Evolutionary conservation across 768 basidiomycete genomes (phyloP).

Genomic region (Panaeolus papilionaceus): DNA sequence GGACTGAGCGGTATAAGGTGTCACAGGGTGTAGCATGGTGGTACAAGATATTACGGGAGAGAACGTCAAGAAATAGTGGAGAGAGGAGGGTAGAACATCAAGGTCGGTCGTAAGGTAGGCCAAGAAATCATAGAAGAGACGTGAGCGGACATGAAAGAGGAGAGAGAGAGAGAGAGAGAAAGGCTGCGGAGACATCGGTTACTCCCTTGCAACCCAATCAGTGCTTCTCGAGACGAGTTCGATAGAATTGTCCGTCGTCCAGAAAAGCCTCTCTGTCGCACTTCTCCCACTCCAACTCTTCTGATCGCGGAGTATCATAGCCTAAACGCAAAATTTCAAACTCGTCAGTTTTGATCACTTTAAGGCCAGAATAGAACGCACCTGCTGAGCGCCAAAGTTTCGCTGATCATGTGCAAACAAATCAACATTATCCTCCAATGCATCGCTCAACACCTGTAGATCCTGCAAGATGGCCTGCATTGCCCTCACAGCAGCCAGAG

Average conservation of each 20-base stretch:
- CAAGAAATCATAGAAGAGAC: conserved; percentile 16
- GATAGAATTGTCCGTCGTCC: conserved; percentile 90
- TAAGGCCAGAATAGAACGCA: conserved; percentile 37
- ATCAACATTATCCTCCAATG: conserved; percentile 89
- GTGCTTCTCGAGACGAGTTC: conserved; percentile 85
- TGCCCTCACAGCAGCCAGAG: conserved; percentile 74
- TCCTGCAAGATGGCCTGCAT: conserved; percentile 89
- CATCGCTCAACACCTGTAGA: conserved; percentile 85
- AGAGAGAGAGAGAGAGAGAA: conserved; percentile 17
- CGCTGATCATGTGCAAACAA: conserved; percentile 93
- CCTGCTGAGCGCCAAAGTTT: conserved; percentile 98
- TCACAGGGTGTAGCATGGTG: conserved; percentile 17
- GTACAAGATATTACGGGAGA: conserved; percentile 17
- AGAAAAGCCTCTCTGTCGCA: conserved; percentile 91
- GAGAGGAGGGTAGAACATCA: background rate
- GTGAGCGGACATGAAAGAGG: conserved; percentile 20
- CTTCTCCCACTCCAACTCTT: conserved; percentile 94
- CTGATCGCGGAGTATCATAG: conserved; percentile 95
- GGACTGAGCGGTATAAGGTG: conserved; percentile 17
- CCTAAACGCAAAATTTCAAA: conserved; percentile 50
- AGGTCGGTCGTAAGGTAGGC: conserved; percentile 2
- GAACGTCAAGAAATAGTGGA: conserved; percentile 13
- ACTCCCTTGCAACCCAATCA: conserved; percentile 86
- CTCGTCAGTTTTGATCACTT: conserved; percentile 13
- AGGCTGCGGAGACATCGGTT: conserved; percentile 21